Evolutionary conservation across 495 filamentous ascomycete genomes (phyloP).

Genomic region (Aspergillus panamensis): DNA sequence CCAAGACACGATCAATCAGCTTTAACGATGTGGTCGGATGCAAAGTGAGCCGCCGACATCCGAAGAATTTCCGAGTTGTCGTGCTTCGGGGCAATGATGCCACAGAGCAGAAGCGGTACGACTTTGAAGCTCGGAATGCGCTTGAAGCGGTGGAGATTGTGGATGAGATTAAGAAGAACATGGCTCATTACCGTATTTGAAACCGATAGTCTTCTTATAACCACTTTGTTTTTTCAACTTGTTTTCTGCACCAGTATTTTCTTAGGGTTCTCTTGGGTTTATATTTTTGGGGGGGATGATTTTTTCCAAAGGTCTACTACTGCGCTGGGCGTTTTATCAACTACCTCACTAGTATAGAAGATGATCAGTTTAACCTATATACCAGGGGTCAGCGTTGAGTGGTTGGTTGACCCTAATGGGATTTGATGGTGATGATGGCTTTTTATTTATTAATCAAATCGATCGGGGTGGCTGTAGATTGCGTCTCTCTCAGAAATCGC

Average conservation of each 20-base stretch:
- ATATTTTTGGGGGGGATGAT: not conserved
- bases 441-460: not conserved
- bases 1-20: slow-evolving; percentile 84
- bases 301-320: not conserved
- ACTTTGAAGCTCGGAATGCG: slow-evolving; percentile 82
- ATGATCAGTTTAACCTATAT: too few species aligned
- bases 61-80: slow-evolving; percentile 85
- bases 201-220: slow-evolving; percentile 6
- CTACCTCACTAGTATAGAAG: too few species aligned
- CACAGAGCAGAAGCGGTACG: slow-evolving; percentile 85
- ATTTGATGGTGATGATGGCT: not conserved
- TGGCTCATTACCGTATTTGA: slow-evolving; percentile 50
- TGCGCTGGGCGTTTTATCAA: not conserved
- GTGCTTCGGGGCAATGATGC: slow-evolving; percentile 68
- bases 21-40: slow-evolving; percentile 91
- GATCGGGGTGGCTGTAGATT: not conserved
- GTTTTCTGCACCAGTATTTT: not conserved
- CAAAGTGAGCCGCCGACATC: slow-evolving; percentile 86
- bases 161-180: slow-evolving; percentile 69
- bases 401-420: not conserved
- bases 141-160: slow-evolving; percentile 88
- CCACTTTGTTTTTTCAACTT: slow-evolving; percentile 5
- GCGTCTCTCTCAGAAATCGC: slow-evolving; percentile 9
- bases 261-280: not conserved
- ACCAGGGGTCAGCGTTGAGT: too few species aligned